Percentiles rank a stretch among this genome's conserved stretches.
phyloP scores from a whole-genome alignment of 1,284 basidiomycete genomes.

The Bondarzewia mesenterica region DNA sequence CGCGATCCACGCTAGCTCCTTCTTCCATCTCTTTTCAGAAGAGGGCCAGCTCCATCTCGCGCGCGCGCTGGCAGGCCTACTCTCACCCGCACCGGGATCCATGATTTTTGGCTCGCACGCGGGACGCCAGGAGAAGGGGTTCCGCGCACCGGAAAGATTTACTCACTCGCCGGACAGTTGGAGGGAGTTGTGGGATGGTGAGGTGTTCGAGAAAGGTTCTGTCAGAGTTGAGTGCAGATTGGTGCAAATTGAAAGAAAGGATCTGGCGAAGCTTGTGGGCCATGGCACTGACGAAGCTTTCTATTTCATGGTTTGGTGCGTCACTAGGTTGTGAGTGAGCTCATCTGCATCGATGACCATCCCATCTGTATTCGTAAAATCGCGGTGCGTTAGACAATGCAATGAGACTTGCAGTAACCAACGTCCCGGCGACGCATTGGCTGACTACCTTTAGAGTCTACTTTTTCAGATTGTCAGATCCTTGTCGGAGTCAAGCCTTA shows the following conservation, averaged over 20 bases:
- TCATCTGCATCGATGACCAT: neutral
- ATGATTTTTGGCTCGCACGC: slow-evolving; percentile 23
- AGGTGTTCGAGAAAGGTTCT: slow-evolving; percentile 20
- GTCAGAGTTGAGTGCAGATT: slow-evolving; percentile 13
- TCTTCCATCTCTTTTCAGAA: slow-evolving; percentile 38
- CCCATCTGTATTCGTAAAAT: neutral
- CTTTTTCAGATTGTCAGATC: no score
- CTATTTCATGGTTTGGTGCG: slow-evolving; percentile 1
- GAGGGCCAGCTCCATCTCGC: slow-evolving; percentile 30
- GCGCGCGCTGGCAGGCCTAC: slow-evolving; percentile 25
- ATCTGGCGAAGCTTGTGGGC: neutral
- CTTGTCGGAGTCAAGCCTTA: no score
- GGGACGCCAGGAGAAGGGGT: slow-evolving; percentile 2
- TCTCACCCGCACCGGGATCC: slow-evolving; percentile 22
- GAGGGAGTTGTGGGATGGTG: slow-evolving; percentile 24
- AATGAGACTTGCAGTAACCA: no score
- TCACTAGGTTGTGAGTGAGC: slow-evolving; percentile 1
- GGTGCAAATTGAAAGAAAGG: neutral
- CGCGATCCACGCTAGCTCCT: slow-evolving; percentile 31
- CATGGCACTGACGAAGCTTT: neutral
- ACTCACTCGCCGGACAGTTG: slow-evolving; percentile 23
- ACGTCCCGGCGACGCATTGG: no score
- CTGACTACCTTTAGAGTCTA: no score
- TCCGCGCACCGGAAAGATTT: slow-evolving; percentile 9
- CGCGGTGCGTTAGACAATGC: neutral